Percentiles rank a stretch among this genome's conserved stretches.
Conservation (phyloP, 768 basidiomycete species). For the Mycena sanguinolenta region DNA sequence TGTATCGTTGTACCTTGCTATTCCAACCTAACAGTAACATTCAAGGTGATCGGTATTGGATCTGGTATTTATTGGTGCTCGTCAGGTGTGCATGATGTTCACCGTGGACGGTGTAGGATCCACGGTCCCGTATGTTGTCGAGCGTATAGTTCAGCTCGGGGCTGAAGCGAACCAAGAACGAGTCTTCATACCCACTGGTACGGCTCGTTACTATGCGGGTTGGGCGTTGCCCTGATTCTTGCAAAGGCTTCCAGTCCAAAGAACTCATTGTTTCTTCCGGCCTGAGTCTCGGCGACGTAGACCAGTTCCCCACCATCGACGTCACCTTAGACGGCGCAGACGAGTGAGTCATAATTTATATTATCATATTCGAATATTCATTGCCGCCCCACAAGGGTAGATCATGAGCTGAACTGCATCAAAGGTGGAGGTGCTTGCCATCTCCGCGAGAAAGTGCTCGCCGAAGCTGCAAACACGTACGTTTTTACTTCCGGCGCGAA, state of each 20-base stretch:
- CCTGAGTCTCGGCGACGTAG: slow-evolving; percentile 87
- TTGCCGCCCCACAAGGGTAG: slow-evolving; percentile 70
- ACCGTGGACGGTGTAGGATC: slow-evolving; percentile 69
- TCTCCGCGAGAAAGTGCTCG: slow-evolving; percentile 95
- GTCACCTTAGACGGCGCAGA: slow-evolving; percentile 99
- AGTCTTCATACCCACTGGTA: slow-evolving; percentile 92
- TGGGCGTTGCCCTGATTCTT: slow-evolving; percentile 15
- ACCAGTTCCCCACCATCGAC: slow-evolving; percentile 90
- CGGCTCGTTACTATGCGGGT: slow-evolving; percentile 32
- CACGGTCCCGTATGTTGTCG: slow-evolving; percentile 97
- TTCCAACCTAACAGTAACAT: slow-evolving; percentile 15
- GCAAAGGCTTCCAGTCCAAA: slow-evolving; percentile 91
- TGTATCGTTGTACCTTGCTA: slow-evolving; percentile 37
- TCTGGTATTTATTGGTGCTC: slow-evolving; percentile 65
- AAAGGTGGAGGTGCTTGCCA: slow-evolving; percentile 99
- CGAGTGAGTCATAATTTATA: slow-evolving; percentile 69
- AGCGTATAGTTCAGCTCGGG: slow-evolving; percentile 91
- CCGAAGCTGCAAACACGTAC: slow-evolving; percentile 92
- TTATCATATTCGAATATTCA: background rate
- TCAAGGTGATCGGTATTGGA: slow-evolving; percentile 88
- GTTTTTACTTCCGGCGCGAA: slow-evolving; percentile 42
- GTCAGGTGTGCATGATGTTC: slow-evolving; percentile 22
- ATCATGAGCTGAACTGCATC: slow-evolving; percentile 89
- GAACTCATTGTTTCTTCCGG: slow-evolving; percentile 89
- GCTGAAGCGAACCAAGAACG: slow-evolving; percentile 79